Percentiles rank a stretch among this genome's conserved stretches.
phyloP scores from a whole-genome alignment of 1,284 basidiomycete genomes.

The Trametes hirsuta region DNA sequence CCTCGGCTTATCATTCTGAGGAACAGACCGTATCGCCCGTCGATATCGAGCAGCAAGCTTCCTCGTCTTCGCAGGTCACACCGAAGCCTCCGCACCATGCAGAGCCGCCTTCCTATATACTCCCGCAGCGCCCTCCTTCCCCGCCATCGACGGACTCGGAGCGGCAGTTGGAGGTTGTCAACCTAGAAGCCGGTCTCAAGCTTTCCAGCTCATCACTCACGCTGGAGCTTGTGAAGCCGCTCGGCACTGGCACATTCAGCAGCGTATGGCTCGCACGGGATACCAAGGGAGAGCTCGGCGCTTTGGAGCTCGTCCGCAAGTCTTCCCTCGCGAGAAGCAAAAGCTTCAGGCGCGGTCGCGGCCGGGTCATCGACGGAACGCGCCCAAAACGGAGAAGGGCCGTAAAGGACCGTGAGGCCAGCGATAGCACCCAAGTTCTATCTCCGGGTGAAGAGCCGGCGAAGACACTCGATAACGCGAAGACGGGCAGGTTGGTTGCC shows the following conservation, averaged over 20 bases:
- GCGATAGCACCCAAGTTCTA: constrained; percentile 20
- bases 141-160: constrained; percentile 20
- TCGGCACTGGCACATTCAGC: constrained; percentile 80
- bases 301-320: constrained; percentile 40
- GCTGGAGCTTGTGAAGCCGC: constrained; percentile 51
- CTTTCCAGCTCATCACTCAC: constrained; percentile 33
- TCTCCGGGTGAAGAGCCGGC: constrained; percentile 10
- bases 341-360: constrained; percentile 34
- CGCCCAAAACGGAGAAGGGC: constrained; percentile 21
- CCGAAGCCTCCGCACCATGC: constrained; percentile 9
- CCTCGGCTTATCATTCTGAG: constrained; percentile 6
- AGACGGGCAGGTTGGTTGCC: constrained; percentile 62
- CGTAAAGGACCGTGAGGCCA: constrained; percentile 20
- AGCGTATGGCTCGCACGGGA: constrained; percentile 76
- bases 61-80: constrained; percentile 11
- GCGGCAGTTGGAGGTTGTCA: constrained; percentile 6
- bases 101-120: constrained; percentile 13
- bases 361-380: constrained; percentile 29
- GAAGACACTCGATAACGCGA: constrained; percentile 8
- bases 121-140: constrained; percentile 6
- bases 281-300: constrained; percentile 41
- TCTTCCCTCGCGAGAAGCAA: constrained; percentile 36
- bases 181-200: constrained; percentile 25
- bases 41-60: constrained; percentile 18
- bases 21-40: constrained; percentile 16